A percentile compares a stretch with the other conserved stretches of the same genome.
These are phyloP conservation scores for Penicillium carneum DNA, from an alignment of 2,329 filamentous ascomycete species.

Conservation along the genomic window DNA sequence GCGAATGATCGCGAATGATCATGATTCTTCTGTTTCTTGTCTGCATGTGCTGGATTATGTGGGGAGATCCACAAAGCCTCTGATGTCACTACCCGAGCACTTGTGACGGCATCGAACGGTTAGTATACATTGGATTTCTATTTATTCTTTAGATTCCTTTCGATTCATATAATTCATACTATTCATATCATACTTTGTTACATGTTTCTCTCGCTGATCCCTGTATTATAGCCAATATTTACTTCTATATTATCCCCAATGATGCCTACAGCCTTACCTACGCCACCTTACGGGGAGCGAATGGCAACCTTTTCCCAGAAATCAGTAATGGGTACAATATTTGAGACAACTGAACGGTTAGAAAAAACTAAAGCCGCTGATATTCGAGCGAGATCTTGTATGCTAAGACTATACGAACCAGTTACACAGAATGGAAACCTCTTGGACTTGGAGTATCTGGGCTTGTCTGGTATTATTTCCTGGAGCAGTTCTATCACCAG, in stretches of 20 bases:
- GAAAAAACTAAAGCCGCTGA: conserved; percentile 12
- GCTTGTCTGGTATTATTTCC: conserved; percentile 80
- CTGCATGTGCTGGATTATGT: neutral
- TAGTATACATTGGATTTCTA: neutral
- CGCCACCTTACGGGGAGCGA: conserved; percentile 21
- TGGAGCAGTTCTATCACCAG: conserved; percentile 12
- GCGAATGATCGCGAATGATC: neutral
- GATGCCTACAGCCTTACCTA: conserved; percentile 2
- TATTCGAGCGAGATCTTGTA: neutral
- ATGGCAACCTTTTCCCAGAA: conserved; percentile 99
- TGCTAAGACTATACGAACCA: conserved; percentile 48
- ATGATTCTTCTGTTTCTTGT: neutral
- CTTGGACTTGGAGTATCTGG: conserved; percentile 99
- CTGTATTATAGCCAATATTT: conserved; percentile 9
- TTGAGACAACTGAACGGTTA: conserved; percentile 98
- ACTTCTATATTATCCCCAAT: conserved; percentile 2
- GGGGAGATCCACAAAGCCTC: conserved; percentile 13
- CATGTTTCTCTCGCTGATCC: neutral
- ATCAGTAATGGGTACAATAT: conserved; percentile 98
- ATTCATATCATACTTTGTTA: neutral
- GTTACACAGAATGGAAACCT: conserved; percentile 95
- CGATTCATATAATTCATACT: neutral
- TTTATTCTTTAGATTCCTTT: neutral
- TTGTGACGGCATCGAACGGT: neutral
- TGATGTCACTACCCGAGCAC: conserved; percentile 13